Evolutionary conservation across 202 grass and related monocot genomes (phyloP), one percentile per base, ranked within the genome.

Genomic region (Schoenoplectus tabernaemontani): DNA sequence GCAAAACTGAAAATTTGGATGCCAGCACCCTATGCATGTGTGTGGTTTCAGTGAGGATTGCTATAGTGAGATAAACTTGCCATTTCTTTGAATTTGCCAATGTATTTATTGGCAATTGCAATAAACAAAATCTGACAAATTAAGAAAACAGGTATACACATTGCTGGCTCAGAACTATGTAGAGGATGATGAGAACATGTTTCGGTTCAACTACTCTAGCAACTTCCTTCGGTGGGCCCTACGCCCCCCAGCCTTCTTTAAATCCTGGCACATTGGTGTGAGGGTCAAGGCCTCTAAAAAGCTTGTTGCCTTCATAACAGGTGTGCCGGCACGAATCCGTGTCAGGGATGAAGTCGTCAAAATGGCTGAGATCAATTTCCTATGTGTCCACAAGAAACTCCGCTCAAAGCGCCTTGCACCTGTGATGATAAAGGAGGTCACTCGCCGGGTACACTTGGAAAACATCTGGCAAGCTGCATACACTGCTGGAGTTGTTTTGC

Each of bases 361-460:
- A 77, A 98, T 98, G 95, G 95, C 95, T 3, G 95, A 98, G 91
- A 92, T 98, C 83, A 98, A 98, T 81, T 98, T 98, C 84, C 89
- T 98, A 57, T 98, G 95, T 57, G 95, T 98, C 67, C 95, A 98
- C 89, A 98, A 98, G 91, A 98, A 98, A 83, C 91, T 98, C 80
- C 91, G 95, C 69, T 98, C 95, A 34, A 98, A 98, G 86, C 95
- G 95, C 76, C 95, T 98, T 50, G 95, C 95, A 0, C 95, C 95
- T 0, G 95, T 98, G 37, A 93, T 98, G 84, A 98, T 98, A 78
- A 93, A 92, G 23, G 95, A 98, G 84, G 95, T 98, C 63, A 98
- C 95, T 23, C 87, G 95, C 1, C 89, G 91, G 19, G 95, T 98
- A n/a, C 95, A 98, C 78, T 62, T 90, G 67, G 95, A 98, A 89